phyloP scores from a whole-genome alignment of 2,329 filamentous ascomycete genomes.

The Phaeosphaeria sp. region DNA sequence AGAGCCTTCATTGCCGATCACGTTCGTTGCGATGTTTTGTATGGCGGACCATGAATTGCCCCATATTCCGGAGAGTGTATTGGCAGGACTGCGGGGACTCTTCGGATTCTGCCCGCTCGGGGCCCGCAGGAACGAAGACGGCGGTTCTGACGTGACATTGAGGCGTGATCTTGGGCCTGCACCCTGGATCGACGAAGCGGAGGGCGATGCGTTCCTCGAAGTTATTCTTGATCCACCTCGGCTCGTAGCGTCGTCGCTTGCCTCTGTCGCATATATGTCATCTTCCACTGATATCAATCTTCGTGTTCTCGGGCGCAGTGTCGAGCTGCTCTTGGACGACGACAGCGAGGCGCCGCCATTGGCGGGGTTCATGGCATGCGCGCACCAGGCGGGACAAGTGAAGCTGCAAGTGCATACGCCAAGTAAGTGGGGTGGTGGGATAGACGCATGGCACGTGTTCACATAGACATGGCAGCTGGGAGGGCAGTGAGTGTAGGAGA shows the following conservation, averaged over 20 bases:
- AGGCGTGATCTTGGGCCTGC: conserved; percentile 43
- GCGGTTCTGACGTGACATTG: conserved; percentile 35
- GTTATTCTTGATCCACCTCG: conserved; percentile 47
- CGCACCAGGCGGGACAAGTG: conserved; percentile 41
- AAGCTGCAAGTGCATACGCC: conserved; percentile 47
- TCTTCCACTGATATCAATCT: conserved; percentile 59
- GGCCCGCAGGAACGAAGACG: conserved; percentile 33
- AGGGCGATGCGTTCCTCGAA: conserved; percentile 47
- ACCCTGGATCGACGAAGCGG: conserved; percentile 33
- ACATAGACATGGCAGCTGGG: conserved; percentile 33
- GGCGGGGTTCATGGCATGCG: conserved; percentile 50
- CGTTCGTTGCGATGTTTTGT: conserved; percentile 57
- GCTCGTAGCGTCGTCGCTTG: conserved; percentile 46
- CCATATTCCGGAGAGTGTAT: conserved; percentile 53
- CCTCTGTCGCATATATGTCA: conserved; percentile 45
- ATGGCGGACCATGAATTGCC: conserved; percentile 58
- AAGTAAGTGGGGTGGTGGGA: conserved; percentile 30
- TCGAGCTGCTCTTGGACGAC: conserved; percentile 52
- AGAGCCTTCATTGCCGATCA: conserved; percentile 52
- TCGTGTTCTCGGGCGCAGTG: conserved; percentile 55
- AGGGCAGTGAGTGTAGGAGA: conserved; percentile 13
- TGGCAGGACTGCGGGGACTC: conserved; percentile 28
- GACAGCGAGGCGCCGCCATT: conserved; percentile 46
- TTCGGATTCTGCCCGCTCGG: conserved; percentile 30
- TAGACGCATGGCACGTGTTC: conserved; percentile 43